Conservation (phyloP, 1,139 yeast species). For the Geotrichum reessii region DNA sequence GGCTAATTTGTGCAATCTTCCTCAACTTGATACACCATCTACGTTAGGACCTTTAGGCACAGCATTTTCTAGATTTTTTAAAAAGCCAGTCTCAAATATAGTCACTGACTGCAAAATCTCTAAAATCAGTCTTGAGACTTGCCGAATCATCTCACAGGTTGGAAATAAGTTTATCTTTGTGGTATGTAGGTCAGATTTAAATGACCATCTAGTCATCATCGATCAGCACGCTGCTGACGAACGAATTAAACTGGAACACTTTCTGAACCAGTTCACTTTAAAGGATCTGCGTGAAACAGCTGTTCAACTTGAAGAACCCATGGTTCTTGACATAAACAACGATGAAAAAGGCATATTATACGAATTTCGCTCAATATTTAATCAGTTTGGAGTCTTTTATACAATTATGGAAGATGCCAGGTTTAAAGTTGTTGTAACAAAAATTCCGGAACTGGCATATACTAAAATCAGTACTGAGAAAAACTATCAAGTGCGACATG, state of each 20-base stretch:
- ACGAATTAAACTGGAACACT: constrained; percentile 51
- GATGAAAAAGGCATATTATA: constrained; percentile 32
- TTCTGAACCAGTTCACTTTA: constrained; percentile 24
- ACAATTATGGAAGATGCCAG: neutral
- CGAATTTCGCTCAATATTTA: constrained; percentile 14
- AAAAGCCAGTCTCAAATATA: constrained; percentile 5
- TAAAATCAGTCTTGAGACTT: constrained; percentile 9
- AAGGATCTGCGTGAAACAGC: constrained; percentile 4
- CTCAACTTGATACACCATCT: constrained; percentile 8
- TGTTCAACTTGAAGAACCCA: constrained; percentile 18
- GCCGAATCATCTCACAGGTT: constrained; percentile 43
- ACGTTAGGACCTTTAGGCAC: constrained; percentile 5
- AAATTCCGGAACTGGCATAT: constrained; percentile 22
- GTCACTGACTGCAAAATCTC: constrained; percentile 13
- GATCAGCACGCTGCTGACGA: constrained; percentile 86
- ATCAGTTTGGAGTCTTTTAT: constrained; percentile 26
- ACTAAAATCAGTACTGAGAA: constrained; percentile 1
- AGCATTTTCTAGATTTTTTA: constrained; percentile 7
- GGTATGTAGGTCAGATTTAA: constrained; percentile 22
- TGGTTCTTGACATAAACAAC: constrained; percentile 28
- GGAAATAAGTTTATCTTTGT: constrained; percentile 55
- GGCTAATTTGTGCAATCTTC: constrained; percentile 1
- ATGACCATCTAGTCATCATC: constrained; percentile 38
- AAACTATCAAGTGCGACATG: constrained; percentile 3
- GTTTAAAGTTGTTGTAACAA: constrained; percentile 18